Evolutionary conservation across 768 basidiomycete species (phyloP).

Genomic region (Russula compacta): DNA sequence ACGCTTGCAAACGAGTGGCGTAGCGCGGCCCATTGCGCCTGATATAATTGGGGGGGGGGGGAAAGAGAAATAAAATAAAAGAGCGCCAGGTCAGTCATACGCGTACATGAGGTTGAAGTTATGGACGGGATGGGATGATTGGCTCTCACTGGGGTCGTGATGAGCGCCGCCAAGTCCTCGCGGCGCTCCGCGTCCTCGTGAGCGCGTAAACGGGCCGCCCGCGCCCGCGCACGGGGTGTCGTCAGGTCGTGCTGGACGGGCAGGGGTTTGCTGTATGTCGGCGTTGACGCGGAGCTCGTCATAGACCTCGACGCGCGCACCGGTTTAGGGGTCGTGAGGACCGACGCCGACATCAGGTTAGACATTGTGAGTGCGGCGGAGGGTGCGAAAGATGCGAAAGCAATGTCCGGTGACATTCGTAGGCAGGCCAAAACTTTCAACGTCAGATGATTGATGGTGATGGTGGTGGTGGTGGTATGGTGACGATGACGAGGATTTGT

Average conservation of each 20-base stretch:
- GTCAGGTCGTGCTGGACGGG: slow-evolving; percentile 12
- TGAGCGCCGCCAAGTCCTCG: slow-evolving; percentile 13
- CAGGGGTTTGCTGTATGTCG: background rate
- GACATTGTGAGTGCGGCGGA: background rate
- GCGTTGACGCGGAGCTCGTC: background rate
- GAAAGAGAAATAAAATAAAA: background rate
- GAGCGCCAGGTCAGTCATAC: background rate
- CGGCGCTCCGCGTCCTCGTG: slow-evolving; percentile 8
- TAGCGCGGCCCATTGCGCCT: slow-evolving; percentile 29
- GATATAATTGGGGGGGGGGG: background rate
- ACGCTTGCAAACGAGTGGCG: slow-evolving; percentile 41
- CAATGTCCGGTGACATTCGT: background rate
- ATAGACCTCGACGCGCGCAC: background rate
- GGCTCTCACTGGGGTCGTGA: slow-evolving; percentile 11
- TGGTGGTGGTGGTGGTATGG: too few relatives aligned
- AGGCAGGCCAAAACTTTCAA: background rate
- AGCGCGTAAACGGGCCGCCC: slow-evolving; percentile 7
- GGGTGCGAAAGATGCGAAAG: background rate
- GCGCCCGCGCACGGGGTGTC: slow-evolving; percentile 8
- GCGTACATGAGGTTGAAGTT: background rate
- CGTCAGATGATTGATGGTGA: background rate
- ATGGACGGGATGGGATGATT: background rate
- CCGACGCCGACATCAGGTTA: background rate
- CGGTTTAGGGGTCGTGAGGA: background rate
- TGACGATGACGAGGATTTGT: background rate